Evolutionary conservation across 768 basidiomycete genomes (phyloP), one percentile per base, ranked within the genome.

Genomic region (Chalciporus pseudorubinellus): DNA sequence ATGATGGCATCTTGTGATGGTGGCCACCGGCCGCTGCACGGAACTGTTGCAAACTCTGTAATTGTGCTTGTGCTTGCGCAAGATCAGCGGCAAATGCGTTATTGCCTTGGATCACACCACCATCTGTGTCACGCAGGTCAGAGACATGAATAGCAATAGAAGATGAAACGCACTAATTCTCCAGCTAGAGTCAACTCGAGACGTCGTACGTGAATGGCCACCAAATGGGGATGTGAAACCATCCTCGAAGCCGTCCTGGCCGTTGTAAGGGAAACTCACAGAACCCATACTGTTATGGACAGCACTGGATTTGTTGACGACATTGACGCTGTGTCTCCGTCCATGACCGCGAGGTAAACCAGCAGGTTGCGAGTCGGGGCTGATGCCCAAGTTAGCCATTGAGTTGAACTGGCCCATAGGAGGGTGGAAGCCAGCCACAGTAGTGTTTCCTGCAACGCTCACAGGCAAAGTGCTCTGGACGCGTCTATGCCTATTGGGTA

Each of bases 1-100:
- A 98, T 4, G 95, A 98, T 9, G 90, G 82, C 92, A 97, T 93
- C 77, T 95, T 95, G 67, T 92, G 86, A 67, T 95, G 93, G 61
- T 95, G 94, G 10, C 92, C 93, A 40, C 91, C 92, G 18, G 91
- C 87, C 5, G 93, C 93, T 26, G 93, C 94, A 61, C 95, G 88
- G 79, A 98, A 99, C 61, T 97, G 93, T 63, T 95, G 93, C 48
- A 99, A 76, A 59, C 95, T 95, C 64, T 93, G 90, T 12, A 99
- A 76, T 67, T 99, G 97, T 6, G 95, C 94, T 68, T 98, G 95
- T 8, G 97, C 97, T 65, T 95, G 92, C 3, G 94, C 95, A 21
- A 99, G 85, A 67, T 97, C 93, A 13, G 90, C 80, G 24, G 84
- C 79, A 60, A 87, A 85, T 13, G 75, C 79, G 53, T 77, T 80